Evolutionary conservation across 495 filamentous ascomycete genomes (phyloP).

Genomic region (Cercophora samala): DNA sequence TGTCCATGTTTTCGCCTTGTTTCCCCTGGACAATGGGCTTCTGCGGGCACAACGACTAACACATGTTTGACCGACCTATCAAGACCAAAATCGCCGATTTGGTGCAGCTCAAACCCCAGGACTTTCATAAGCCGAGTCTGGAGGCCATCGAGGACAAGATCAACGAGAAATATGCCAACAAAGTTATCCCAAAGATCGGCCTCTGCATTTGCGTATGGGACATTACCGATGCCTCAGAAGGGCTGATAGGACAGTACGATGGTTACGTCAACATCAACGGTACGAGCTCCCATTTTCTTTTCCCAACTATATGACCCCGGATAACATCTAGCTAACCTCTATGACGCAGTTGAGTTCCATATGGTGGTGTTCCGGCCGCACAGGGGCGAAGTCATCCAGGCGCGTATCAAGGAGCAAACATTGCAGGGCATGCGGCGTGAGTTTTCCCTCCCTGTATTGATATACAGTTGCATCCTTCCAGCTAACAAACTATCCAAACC

Average conservation of each 20-base stretch:
- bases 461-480: not conserved
- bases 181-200: slow-evolving; percentile 72
- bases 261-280: slow-evolving; percentile 91
- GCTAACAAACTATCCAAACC: slow-evolving; percentile 7
- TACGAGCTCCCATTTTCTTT: slow-evolving; percentile 36
- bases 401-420: slow-evolving; percentile 69
- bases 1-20: not conserved
- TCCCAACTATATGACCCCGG: not conserved
- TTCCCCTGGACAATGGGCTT: not conserved
- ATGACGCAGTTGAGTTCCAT: slow-evolving; percentile 72
- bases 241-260: slow-evolving; percentile 83
- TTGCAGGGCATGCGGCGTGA: slow-evolving; percentile 71
- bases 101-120: slow-evolving; percentile 81
- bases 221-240: slow-evolving; percentile 80
- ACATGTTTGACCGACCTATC: not conserved
- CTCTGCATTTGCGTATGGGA: slow-evolving; percentile 92
- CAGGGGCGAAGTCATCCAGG: slow-evolving; percentile 82
- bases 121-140: slow-evolving; percentile 74
- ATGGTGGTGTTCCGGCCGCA: slow-evolving; percentile 93
- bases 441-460: slow-evolving; percentile 19
- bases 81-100: slow-evolving; percentile 72
- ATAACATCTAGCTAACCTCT: slow-evolving; percentile 1
- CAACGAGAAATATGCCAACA: slow-evolving; percentile 94
- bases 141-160: slow-evolving; percentile 89
- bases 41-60: not conserved